Evolutionary conservation across 2,329 filamentous ascomycete species (phyloP).

Genomic region (Dactylonectria macrodidyma): DNA sequence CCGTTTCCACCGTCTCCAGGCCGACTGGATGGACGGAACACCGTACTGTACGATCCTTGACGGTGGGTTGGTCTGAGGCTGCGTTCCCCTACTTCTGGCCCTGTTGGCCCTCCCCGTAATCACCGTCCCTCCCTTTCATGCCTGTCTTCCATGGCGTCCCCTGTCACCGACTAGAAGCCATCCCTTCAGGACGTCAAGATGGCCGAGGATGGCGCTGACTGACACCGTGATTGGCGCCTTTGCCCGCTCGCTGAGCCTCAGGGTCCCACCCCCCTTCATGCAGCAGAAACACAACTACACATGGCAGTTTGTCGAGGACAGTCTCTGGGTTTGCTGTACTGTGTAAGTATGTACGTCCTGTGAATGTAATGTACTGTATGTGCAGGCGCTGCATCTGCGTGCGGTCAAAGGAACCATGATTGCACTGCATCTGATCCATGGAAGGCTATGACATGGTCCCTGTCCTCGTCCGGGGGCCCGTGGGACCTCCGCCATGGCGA

Average conservation of each 20-base stretch:
- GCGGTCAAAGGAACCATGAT: conserved; percentile 30
- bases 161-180: conserved; percentile 16
- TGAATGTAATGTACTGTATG: neutral
- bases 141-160: conserved; percentile 19
- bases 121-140: conserved; percentile 19
- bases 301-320: conserved; percentile 34
- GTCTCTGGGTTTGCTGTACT: neutral
- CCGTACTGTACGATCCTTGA: conserved; percentile 25
- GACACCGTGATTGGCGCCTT: conserved; percentile 38
- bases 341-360: neutral
- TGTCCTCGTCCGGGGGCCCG: neutral
- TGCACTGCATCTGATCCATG: neutral
- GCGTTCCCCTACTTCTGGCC: neutral
- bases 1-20: conserved; percentile 37
- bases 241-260: conserved; percentile 41
- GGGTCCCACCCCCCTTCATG: conserved; percentile 45
- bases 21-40: conserved; percentile 6
- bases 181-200: conserved; percentile 28
- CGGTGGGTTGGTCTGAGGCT: conserved; percentile 10
- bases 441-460: conserved; percentile 12
- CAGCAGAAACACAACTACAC: conserved; percentile 29
- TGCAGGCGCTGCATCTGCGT: neutral
- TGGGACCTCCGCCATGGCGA: neutral
- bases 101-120: neutral
- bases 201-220: conserved; percentile 23